These are phyloP conservation scores for Trifolium subterraneum DNA, from an alignment of 306 rosid genomes.

Conservation along the genomic window DNA sequence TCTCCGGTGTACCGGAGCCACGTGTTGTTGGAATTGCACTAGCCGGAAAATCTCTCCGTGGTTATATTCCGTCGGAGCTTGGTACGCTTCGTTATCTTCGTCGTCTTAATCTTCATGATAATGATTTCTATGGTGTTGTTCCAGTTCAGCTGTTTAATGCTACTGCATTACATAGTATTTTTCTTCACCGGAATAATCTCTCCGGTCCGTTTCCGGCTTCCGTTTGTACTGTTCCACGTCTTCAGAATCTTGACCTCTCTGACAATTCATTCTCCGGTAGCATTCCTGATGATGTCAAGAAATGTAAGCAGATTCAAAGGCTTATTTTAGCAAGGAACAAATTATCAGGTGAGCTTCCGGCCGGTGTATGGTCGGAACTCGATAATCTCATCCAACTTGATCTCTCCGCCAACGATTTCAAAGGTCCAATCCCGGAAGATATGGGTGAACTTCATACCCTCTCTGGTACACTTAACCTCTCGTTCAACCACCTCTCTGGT, in stretches of 20 bases:
- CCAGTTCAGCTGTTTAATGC: constrained; percentile 89
- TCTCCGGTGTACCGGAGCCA: constrained; percentile 61
- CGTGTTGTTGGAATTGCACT: constrained; percentile 85
- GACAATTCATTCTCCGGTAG: constrained; percentile 74
- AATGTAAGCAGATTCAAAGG: constrained; percentile 74
- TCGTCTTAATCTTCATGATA: constrained; percentile 82
- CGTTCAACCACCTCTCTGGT: constrained; percentile 82
- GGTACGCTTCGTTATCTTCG: constrained; percentile 77
- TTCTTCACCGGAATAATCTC: constrained; percentile 88
- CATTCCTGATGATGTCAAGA: constrained; percentile 49
- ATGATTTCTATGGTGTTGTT: constrained; percentile 76
- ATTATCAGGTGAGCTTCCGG: constrained; percentile 66
- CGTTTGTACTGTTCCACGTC: constrained; percentile 70
- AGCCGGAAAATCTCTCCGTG: constrained; percentile 75
- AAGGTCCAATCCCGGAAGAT: constrained; percentile 72
- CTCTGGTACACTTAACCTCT: constrained; percentile 82
- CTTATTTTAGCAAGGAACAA: constrained; percentile 68
- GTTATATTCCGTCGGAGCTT: constrained; percentile 87
- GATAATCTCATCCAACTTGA: constrained; percentile 68
- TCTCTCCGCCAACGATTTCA: constrained; percentile 69
- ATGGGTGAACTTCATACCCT: constrained; percentile 66
- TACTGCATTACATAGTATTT: constrained; percentile 82
- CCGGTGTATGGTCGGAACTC: constrained; percentile 66
- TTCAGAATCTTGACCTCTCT: constrained; percentile 86
- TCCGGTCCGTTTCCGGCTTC: constrained; percentile 77